A percentile compares a stretch with the other conserved stretches of the same genome.
Evolutionary conservation across 805 yeast species (phyloP).

Genomic region (Starmerella apicola): DNA sequence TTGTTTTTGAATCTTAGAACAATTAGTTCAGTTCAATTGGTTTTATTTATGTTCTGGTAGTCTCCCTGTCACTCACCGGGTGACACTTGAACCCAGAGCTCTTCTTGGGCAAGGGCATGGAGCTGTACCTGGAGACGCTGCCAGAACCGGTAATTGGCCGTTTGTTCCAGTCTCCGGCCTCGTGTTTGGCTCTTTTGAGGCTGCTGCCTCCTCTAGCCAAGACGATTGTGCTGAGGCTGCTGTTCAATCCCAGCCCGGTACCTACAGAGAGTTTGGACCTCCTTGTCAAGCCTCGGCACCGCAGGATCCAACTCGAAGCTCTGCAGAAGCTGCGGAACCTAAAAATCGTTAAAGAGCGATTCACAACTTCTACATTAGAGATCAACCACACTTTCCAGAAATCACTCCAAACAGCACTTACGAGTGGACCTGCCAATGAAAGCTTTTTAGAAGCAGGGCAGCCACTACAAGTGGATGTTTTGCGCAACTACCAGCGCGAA

Average conservation of each 20-base stretch:
- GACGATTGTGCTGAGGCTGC: slow-evolving; percentile 73
- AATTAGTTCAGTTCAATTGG: too few relatives aligned
- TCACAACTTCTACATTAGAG: slow-evolving; percentile 34
- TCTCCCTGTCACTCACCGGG: too few relatives aligned
- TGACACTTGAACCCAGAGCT: too few relatives aligned
- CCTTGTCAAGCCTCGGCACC: slow-evolving; percentile 57
- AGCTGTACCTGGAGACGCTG: slow-evolving; percentile 78
- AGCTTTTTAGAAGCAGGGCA: slow-evolving; percentile 67
- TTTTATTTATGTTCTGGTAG: too few relatives aligned
- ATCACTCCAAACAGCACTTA: slow-evolving; percentile 68
- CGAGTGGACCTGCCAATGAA: slow-evolving; percentile 56
- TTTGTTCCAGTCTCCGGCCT: slow-evolving; percentile 79
- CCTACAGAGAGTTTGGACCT: slow-evolving; percentile 54
- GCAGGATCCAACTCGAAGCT: slow-evolving; percentile 53
- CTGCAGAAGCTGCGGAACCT: slow-evolving; percentile 61
- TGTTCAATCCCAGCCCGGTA: slow-evolving; percentile 67
- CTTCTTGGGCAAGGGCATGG: slow-evolving; percentile 25
- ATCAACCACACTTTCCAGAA: slow-evolving; percentile 62
- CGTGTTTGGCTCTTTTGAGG: slow-evolving; percentile 87
- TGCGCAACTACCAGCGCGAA: slow-evolving; percentile 67
- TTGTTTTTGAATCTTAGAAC: too few relatives aligned
- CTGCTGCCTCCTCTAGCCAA: slow-evolving; percentile 82
- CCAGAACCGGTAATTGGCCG: slow-evolving; percentile 78
- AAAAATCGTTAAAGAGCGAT: slow-evolving; percentile 56
- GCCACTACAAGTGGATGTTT: slow-evolving; percentile 31